These are phyloP conservation scores for Penicillium hordei DNA, from an alignment of 2,329 filamentous ascomycete species.

Conservation along the genomic window DNA sequence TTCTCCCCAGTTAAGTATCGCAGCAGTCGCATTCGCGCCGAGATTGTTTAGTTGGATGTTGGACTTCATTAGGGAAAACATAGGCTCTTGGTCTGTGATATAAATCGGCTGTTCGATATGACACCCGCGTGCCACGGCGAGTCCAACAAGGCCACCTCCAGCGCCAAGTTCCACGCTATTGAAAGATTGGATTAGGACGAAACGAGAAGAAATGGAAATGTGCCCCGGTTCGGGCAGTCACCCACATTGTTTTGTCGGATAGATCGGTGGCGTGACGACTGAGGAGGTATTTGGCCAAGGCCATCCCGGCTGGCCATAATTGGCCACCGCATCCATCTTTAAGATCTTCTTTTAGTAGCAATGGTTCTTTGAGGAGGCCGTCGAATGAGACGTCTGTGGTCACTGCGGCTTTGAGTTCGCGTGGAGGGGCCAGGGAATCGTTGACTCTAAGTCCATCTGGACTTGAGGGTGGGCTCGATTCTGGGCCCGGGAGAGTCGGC, in stretches of 20 bases:
- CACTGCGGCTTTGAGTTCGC: conserved; percentile 52
- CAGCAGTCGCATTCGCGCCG: conserved; percentile 60
- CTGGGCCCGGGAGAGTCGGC: background rate
- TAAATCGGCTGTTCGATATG: conserved; percentile 58
- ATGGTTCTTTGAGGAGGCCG: conserved; percentile 66
- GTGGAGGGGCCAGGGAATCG: conserved; percentile 57
- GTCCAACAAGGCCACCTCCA: conserved; percentile 80
- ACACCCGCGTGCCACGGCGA: conserved; percentile 60
- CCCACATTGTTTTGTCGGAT: conserved; percentile 69
- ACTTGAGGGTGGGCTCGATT: conserved; percentile 23
- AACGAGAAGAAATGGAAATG: background rate
- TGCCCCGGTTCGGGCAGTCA: conserved; percentile 22
- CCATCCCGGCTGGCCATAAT: conserved; percentile 91
- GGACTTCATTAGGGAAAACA: conserved; percentile 80
- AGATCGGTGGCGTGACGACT: conserved; percentile 67
- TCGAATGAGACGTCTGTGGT: conserved; percentile 65
- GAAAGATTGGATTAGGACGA: background rate
- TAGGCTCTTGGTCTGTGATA: conserved; percentile 84
- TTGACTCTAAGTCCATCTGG: conserved; percentile 46
- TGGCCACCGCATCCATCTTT: conserved; percentile 87
- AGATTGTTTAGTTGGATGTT: conserved; percentile 84
- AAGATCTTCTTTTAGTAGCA: conserved; percentile 82
- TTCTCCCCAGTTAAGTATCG: conserved; percentile 75
- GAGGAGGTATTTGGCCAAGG: conserved; percentile 82
- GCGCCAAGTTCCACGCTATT: conserved; percentile 84